Evolutionary conservation across 495 filamentous ascomycete genomes (phyloP), one percentile per base, ranked within the genome.

Genomic region (Clavariopsis aquatica): DNA sequence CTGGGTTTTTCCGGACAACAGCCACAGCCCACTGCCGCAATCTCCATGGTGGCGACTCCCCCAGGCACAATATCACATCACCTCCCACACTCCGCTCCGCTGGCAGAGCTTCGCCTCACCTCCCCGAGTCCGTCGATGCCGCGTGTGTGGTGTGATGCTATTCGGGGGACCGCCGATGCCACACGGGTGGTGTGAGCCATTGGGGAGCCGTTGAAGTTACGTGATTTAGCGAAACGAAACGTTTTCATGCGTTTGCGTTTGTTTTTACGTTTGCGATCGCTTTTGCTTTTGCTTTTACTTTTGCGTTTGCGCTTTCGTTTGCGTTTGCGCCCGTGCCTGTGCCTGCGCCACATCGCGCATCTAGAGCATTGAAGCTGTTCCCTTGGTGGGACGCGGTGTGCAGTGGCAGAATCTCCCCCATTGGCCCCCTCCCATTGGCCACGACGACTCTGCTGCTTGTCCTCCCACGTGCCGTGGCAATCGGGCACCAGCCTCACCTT

Each of bases 1-100:
- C 38, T 23, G 23, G 24, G 47, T 7, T 49, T 24, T 27, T 49
- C 47, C 47, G 47, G 47, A 27, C 12, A 7, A 7, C 47, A 49
- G 47, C 47, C 47, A 49, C 47, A 49, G 5, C 15, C 38, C 38
- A 43, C 38, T 43, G 38, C 13, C 12, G 47, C 47, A 49, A 49
- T 49, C 47, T 49, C 47, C 47, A 24, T 27, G 47, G 38, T n/a
- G 38, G 38, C 38, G 38, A 43, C 8, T 43, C 5, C 3, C 38
- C 38, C 3, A 6, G 31, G 12, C 31, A 34, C 6, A 34, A 34
- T 43, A n/a, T n/a, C 6, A 17, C 38, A n/a, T 43, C 38, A 43
- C 38, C 38, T 43, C 12, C 38, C 38, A 43, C 38, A n/a, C 38
- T 43, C 38, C 38, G 38, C 38, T 43, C 38, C 38, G 8, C 6